Base-by-base conservation (phyloP, 164 flowering plant species). In the Piper betle region DNA sequence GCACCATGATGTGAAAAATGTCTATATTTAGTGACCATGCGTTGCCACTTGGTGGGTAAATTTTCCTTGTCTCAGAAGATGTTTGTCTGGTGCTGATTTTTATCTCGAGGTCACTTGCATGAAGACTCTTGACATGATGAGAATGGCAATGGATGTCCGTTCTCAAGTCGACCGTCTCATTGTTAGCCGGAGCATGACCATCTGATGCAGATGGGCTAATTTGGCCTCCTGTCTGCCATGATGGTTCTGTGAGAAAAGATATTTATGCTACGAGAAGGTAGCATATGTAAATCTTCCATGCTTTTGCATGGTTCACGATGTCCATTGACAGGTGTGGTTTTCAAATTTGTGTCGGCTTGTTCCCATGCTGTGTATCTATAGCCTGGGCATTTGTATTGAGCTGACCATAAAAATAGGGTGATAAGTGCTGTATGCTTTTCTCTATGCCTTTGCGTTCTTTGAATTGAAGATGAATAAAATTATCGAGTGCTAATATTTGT, bases 1-100 rank as follows among this genome's bases (percentile, higher is more conserved):
- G 25, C 75, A 78, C 37, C 85, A 91, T 68, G 97, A 94, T 73
- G 94, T 94, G 17, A 91, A 88, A 64, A 80, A 91, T 10, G 86
- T 94, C 55, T 94, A 91, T 75, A 82, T 94, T 41, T 93, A 79
- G 87, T 48, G 37, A 6, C 3, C 11, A 12, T 20, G n/a, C 37
- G 46, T 53, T 6, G 52, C 16, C 40, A 25, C 33, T 25, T 37
- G 52, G 53, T 60, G 37, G 15, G n/a, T 46, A 17, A 55, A 58
- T 4, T 20, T 13, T 57, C 40, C 15, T 46, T 46, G 50, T 46
- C 50, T 15, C 15, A 46, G 11, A 37, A 17, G 39, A 39, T 52
- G 5, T 13, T 37, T 13, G 19, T 53, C 53, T 0, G 18, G 59
- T 54, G 41, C 53, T 39, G 37, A 38, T 20, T 6, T 1, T 42